phyloP scores from a whole-genome alignment of 2,329 filamentous ascomycete species.

The Neopestalotiopsis sp. region DNA sequence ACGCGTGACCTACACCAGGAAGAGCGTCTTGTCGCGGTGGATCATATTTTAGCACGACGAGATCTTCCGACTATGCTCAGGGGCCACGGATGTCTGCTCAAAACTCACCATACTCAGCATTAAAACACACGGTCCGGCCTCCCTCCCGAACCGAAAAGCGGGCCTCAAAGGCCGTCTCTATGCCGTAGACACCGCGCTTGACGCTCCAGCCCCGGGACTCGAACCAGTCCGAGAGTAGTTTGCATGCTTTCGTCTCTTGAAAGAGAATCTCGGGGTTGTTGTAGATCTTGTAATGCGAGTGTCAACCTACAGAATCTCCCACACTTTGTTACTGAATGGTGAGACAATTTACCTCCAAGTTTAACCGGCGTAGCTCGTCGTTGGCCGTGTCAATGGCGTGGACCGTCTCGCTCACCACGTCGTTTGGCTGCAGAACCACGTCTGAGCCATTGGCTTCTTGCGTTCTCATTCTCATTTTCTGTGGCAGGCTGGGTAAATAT shows the following conservation, averaged over 20 bases:
- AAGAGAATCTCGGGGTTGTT: constrained; percentile 16
- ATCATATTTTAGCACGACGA: neutral
- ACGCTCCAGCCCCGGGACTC: neutral
- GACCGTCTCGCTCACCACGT: neutral
- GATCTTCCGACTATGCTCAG: neutral
- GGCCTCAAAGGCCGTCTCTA: constrained; percentile 12
- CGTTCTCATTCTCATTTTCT: neutral
- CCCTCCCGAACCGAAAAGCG: constrained; percentile 3
- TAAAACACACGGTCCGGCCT: constrained; percentile 5
- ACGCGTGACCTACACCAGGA: constrained; percentile 50
- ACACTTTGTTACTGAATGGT: too few species aligned
- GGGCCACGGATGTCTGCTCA: neutral
- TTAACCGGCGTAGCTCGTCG: constrained; percentile 9
- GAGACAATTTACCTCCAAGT: constrained; percentile 1
- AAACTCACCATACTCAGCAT: constrained; percentile 9
- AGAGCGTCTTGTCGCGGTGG: constrained; percentile 43
- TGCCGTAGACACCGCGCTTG: constrained; percentile 9
- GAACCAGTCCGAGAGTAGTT: constrained; percentile 13
- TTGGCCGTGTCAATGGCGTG: constrained; percentile 11
- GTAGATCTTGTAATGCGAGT: neutral
- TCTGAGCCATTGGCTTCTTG: neutral
- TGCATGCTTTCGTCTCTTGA: constrained; percentile 10
- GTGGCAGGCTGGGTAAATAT: too few species aligned
- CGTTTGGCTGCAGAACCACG: neutral
- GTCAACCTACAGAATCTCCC: neutral